Evolutionary conservation across 345 rosid genomes (phyloP).

Genomic region (Pugionium cornutum): DNA sequence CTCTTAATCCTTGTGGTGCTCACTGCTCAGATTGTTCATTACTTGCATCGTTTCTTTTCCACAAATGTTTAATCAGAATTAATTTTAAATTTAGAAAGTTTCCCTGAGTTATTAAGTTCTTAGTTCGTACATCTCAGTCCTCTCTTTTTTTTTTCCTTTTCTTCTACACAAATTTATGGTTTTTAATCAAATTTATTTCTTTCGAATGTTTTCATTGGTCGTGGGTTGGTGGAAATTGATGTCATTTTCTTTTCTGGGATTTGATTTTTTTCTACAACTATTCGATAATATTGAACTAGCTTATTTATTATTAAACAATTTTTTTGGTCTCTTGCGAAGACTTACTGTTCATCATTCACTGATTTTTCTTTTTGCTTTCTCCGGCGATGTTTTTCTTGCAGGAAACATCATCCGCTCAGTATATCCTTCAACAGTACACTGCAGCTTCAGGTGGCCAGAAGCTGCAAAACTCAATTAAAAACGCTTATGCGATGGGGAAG

Average conservation of each 20-base stretch:
- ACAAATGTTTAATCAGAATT: too few species aligned
- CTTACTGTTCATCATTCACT: slow-evolving; percentile 23
- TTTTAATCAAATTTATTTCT: neutral
- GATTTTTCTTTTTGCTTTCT: neutral
- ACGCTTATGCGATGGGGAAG: slow-evolving; percentile 93
- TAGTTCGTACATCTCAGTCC: too few species aligned
- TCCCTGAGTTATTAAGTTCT: too few species aligned
- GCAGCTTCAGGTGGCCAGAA: slow-evolving; percentile 93
- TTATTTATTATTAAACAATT: neutral
- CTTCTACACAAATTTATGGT: neutral
- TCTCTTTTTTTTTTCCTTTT: neutral
- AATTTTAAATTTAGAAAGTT: too few species aligned
- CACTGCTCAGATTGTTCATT: neutral
- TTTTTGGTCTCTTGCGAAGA: slow-evolving; percentile 1
- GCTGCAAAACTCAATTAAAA: slow-evolving; percentile 70
- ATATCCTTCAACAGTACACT: slow-evolving; percentile 85
- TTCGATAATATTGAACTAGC: slow-evolving; percentile 6
- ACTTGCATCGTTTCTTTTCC: neutral
- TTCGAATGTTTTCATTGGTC: slow-evolving; percentile 36
- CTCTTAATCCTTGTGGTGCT: neutral
- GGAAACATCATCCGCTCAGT: slow-evolving; percentile 93
- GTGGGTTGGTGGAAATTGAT: slow-evolving; percentile 36
- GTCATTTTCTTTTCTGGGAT: slow-evolving; percentile 35
- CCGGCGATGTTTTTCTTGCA: slow-evolving; percentile 32
- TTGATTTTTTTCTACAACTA: slow-evolving; percentile 6